These are phyloP conservation scores for Myriangium duriaei DNA, from an alignment of 2,329 filamentous ascomycete species.

Conservation along the genomic window DNA sequence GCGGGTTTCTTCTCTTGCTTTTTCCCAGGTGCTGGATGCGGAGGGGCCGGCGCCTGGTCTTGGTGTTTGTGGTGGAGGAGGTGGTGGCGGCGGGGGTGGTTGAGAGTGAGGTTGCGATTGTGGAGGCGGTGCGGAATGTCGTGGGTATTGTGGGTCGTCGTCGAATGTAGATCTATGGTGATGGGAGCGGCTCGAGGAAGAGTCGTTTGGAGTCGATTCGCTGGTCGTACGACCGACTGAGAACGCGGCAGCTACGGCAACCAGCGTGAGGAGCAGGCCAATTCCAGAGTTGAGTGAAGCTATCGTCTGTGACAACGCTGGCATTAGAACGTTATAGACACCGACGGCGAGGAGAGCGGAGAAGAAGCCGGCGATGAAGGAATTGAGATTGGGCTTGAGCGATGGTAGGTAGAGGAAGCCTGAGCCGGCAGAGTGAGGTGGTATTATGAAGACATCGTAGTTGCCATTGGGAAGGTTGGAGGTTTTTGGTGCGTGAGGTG, in stretches of 20 bases:
- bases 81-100: conserved; percentile 13
- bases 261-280: conserved; percentile 58
- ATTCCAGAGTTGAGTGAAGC: conserved; percentile 37
- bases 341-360: conserved; percentile 61
- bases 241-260: conserved; percentile 67
- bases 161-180: conserved; percentile 1
- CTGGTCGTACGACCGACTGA: conserved; percentile 54
- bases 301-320: conserved; percentile 63
- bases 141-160: conserved; percentile 4
- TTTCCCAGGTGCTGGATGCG: conserved; percentile 43
- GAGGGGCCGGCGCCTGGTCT: conserved; percentile 11
- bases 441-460: conserved; percentile 96
- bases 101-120: conserved; percentile 4
- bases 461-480: conserved; percentile 70
- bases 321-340: conserved; percentile 60
- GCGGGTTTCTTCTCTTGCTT: conserved; percentile 54
- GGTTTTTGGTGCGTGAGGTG: conserved; percentile 64
- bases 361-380: conserved; percentile 77
- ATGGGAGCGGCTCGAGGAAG: conserved; percentile 9
- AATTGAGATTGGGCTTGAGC: conserved; percentile 71
- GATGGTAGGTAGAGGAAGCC: conserved; percentile 95
- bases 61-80: conserved; percentile 9
- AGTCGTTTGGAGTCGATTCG: conserved; percentile 7
- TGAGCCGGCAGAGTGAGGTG: conserved; percentile 74
- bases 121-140: conserved; percentile 15